phyloP scores from a whole-genome alignment of 225 moss, liverwort and hornwort species.

The Takakia lepidozioides region DNA sequence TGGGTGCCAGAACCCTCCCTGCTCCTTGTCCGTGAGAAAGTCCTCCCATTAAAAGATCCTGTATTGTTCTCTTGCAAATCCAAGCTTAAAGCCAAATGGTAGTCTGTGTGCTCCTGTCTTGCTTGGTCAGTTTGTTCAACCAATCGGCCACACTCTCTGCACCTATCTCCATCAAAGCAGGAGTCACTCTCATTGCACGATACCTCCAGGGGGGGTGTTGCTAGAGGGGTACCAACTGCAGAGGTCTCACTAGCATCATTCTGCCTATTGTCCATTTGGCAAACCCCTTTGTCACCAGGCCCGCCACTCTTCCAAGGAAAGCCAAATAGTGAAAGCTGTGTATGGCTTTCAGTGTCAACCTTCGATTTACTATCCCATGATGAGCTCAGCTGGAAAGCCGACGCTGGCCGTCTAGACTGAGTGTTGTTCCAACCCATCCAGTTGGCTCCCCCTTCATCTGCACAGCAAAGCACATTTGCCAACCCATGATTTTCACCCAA shows the following conservation, averaged over 20 bases:
- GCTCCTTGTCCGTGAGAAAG: slow-evolving; percentile 1
- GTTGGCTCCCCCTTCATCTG: slow-evolving; percentile 8
- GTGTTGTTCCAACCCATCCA: slow-evolving; percentile 1
- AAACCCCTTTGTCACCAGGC: no score
- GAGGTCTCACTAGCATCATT: neutral
- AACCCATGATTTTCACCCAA: neutral
- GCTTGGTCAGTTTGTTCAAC: slow-evolving; percentile 13
- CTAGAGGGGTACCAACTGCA: no score
- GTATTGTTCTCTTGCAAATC: slow-evolving; percentile 3
- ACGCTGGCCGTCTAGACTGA: neutral
- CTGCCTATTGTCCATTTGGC: no score
- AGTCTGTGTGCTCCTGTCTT: slow-evolving; percentile 32
- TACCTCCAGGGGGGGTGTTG: no score
- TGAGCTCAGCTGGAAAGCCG: no score
- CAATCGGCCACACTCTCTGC: slow-evolving; percentile 15
- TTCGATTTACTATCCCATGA: no score
- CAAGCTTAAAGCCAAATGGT: slow-evolving; percentile 26
- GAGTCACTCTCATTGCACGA: no score
- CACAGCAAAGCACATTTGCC: neutral
- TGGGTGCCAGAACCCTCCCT: neutral
- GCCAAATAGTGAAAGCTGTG: no score
- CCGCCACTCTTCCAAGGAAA: no score
- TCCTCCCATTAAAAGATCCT: slow-evolving; percentile 2
- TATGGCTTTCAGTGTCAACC: no score
- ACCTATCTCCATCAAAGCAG: slow-evolving; percentile 1